Percentiles rank a stretch among this genome's conserved stretches.
Evolutionary conservation across 106 monocot genomes (phyloP).

Genomic region (Dendrobium chrysotoxum): DNA sequence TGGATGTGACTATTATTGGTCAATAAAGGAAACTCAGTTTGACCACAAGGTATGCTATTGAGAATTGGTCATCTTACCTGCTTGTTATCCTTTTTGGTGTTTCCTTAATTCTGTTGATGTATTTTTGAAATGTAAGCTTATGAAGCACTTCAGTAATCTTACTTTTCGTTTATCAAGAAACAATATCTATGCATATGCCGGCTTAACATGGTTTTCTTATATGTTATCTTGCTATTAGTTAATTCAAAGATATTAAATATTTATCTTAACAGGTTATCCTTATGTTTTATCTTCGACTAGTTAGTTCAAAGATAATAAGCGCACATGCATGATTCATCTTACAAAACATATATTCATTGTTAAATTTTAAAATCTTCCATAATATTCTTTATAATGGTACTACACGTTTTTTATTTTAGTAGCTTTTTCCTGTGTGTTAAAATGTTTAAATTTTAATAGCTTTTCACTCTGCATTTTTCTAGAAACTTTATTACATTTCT

Average conservation of each 20-base stretch:
- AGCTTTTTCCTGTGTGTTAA: no score
- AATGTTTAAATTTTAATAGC: neutral
- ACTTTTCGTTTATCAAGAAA: neutral
- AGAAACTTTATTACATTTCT: neutral
- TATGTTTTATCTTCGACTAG: neutral
- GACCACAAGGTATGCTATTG: constrained; percentile 57
- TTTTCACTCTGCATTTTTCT: neutral
- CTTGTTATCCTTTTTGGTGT: neutral
- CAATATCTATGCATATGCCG: neutral
- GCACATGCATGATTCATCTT: neutral
- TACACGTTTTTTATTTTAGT: neutral
- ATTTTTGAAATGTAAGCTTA: neutral
- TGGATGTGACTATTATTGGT: constrained; percentile 88
- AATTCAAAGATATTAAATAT: neutral
- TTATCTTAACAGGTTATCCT: neutral
- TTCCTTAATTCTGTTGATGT: neutral
- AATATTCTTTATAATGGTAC: neutral
- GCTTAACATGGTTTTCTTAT: neutral
- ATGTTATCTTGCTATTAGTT: neutral
- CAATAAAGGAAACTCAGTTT: constrained; percentile 37
- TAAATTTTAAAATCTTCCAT: neutral
- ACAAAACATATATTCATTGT: neutral
- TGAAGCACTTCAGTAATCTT: neutral
- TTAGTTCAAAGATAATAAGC: neutral
- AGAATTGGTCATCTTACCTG: neutral